phyloP scores from a whole-genome alignment of 257 asterid species.

The Scutellaria barbata region DNA sequence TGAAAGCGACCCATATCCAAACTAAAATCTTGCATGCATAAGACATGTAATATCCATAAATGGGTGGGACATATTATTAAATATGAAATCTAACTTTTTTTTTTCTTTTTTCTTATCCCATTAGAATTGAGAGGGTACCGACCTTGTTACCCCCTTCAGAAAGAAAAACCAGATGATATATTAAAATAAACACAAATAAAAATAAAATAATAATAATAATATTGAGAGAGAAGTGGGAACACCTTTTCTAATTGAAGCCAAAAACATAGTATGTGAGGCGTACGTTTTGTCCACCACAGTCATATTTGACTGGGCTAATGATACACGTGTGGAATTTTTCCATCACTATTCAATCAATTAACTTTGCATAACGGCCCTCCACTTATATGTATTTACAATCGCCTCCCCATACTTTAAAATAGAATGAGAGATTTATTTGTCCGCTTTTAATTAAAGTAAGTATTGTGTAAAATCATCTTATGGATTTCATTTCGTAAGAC shows the following conservation, averaged over 20 bases:
- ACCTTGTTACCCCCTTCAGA: conserved; percentile 25
- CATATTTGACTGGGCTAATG: conserved; percentile 36
- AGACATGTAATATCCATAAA: conserved; percentile 19
- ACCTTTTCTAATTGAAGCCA: conserved; percentile 17
- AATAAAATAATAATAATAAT: not conserved
- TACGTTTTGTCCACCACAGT: conserved; percentile 36
- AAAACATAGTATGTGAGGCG: conserved; percentile 25
- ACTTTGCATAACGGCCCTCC: not conserved
- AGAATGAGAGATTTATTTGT: no score
- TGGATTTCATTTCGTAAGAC: no score
- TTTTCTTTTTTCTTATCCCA: conserved; percentile 1
- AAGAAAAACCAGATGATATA: conserved; percentile 7
- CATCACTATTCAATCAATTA: not conserved
- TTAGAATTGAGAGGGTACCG: conserved; percentile 25
- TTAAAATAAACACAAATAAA: not conserved
- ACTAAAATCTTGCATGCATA: conserved; percentile 22
- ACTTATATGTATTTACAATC: not conserved
- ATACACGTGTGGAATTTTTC: conserved; percentile 32
- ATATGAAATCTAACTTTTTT: not conserved
- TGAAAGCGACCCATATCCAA: not conserved
- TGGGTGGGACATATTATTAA: conserved; percentile 22
- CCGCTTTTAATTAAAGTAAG: no score
- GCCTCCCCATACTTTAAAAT: no score
- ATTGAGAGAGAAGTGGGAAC: conserved; percentile 17
- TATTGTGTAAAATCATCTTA: no score